These are phyloP conservation scores for Aspergillus olivimuriae DNA, from an alignment of 495 filamentous ascomycete genomes.

Conservation along the genomic window DNA sequence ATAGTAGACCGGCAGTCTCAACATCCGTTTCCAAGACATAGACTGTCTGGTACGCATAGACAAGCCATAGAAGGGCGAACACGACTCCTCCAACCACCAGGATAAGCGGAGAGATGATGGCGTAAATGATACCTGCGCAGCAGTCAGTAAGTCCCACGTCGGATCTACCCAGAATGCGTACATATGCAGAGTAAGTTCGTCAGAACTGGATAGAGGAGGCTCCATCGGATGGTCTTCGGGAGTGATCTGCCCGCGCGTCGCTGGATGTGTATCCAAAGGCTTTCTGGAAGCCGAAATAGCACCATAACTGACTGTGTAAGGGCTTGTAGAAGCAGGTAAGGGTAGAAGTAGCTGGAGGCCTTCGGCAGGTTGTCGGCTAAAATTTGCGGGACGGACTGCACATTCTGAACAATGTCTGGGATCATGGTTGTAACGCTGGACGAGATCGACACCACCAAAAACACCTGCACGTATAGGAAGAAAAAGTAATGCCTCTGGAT, in stretches of 20 bases:
- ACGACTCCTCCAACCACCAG: conserved; percentile 70
- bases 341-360: conserved; percentile 74
- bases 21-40: conserved; percentile 64
- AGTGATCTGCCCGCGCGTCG: conserved; percentile 51
- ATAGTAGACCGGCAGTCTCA: conserved; percentile 70
- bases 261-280: conserved; percentile 59
- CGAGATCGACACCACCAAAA: conserved; percentile 68
- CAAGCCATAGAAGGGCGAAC: conserved; percentile 69
- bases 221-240: conserved; percentile 51
- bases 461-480: conserved; percentile 74
- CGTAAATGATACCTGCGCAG: conserved; percentile 56
- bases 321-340: conserved; percentile 69
- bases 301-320: conserved; percentile 60
- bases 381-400: conserved; percentile 31
- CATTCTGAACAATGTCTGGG: conserved; percentile 5
- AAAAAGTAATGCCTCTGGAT: conserved; percentile 73
- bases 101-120: conserved; percentile 67
- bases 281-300: conserved; percentile 49
- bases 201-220: conserved; percentile 69
- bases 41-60: conserved; percentile 71
- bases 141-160: background rate
- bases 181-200: conserved; percentile 75
- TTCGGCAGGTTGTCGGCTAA: conserved; percentile 65
- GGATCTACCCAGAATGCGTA: background rate
- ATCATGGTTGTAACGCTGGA: conserved; percentile 35